These are phyloP conservation scores for Ganoderma meredithae DNA, from an alignment of 1,284 basidiomycete genomes.

Conservation along the genomic window DNA sequence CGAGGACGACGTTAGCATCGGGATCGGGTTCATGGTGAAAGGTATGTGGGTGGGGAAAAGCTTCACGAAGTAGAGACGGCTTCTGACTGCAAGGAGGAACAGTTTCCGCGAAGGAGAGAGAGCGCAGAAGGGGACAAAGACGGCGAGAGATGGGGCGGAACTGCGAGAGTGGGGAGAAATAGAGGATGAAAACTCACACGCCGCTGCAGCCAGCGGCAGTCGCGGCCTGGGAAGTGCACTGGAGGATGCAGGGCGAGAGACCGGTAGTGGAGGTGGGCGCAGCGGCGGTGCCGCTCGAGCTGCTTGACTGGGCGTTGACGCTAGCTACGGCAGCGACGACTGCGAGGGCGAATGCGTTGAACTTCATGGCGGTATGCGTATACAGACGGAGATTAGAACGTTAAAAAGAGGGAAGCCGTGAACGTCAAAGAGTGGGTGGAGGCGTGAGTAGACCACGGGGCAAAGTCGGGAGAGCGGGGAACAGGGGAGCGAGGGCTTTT, in stretches of 20 bases:
- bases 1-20: not conserved
- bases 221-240: constrained; percentile 33
- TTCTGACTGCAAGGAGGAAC: not conserved
- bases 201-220: constrained; percentile 29
- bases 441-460: not conserved
- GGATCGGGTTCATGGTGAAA: not conserved
- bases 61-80: not conserved
- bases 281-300: constrained; percentile 17
- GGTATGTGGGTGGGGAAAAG: not conserved
- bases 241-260: constrained; percentile 33
- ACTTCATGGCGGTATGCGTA: constrained; percentile 25
- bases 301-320: constrained; percentile 32
- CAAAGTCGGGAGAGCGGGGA: not conserved
- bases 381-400: not conserved
- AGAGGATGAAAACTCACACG: constrained; percentile 29
- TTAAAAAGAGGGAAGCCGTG: not conserved
- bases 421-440: not conserved
- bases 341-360: constrained; percentile 28
- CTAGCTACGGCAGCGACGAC: constrained; percentile 30
- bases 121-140: too few species aligned
- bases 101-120: not conserved
- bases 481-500: not conserved
- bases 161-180: not conserved
- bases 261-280: constrained; percentile 29
- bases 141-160: too few species aligned